Evolutionary conservation across 495 filamentous ascomycete species (phyloP).

Genomic region (Neurospora cerealis): DNA sequence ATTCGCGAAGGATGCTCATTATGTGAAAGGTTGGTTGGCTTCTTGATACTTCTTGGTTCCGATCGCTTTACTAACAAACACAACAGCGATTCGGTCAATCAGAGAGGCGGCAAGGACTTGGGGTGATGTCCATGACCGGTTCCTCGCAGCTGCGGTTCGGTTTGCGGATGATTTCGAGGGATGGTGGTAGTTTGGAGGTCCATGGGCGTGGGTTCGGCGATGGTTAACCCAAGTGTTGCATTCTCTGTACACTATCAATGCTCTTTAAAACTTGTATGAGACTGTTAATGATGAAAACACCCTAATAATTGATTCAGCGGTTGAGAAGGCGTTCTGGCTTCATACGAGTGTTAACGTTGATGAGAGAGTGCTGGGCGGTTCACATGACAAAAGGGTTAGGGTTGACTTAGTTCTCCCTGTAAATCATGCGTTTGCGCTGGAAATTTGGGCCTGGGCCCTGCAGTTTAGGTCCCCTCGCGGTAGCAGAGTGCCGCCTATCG

Average conservation of each 20-base stretch:
- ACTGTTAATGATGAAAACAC: background rate
- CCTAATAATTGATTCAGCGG: background rate
- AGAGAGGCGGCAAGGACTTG: constrained; percentile 68
- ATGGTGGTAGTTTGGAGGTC: constrained; percentile 48
- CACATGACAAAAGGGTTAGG: background rate
- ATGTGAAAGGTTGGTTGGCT: constrained; percentile 52
- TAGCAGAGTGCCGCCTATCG: background rate
- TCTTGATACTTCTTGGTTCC: background rate
- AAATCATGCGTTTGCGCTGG: background rate
- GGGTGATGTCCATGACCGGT: constrained; percentile 70
- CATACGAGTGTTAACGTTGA: background rate
- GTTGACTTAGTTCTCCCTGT: background rate
- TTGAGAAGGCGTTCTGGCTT: background rate
- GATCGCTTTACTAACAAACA: constrained; percentile 7
- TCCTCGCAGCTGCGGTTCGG: constrained; percentile 66
- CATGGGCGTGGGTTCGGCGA: background rate
- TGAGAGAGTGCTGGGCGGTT: background rate
- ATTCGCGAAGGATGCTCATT: constrained; percentile 65
- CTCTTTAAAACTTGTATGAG: too few relatives aligned
- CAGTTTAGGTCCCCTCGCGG: background rate
- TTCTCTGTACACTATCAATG: background rate
- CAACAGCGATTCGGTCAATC: constrained; percentile 56
- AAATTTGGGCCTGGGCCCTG: background rate
- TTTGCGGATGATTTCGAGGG: constrained; percentile 70
- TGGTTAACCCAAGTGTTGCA: background rate